Conservation (phyloP, 2,329 filamentous ascomycete species). For the Stylonectria norvegica region DNA sequence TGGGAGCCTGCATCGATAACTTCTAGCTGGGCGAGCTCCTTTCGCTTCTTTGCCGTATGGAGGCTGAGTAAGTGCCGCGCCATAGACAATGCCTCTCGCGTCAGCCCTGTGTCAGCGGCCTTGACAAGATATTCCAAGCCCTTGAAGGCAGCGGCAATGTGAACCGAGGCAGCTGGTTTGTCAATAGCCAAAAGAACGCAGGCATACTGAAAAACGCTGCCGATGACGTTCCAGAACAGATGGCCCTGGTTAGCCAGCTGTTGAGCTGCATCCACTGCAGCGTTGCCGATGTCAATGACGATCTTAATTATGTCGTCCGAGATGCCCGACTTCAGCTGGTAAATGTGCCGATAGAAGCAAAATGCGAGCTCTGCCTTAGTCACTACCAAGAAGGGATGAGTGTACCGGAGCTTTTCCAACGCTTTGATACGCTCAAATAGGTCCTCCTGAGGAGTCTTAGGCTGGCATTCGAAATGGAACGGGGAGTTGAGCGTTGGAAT, state of each 20-base stretch:
- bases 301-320: conserved; percentile 15
- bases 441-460: conserved; percentile 11
- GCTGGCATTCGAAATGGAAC: conserved; percentile 14
- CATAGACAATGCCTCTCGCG: conserved; percentile 19
- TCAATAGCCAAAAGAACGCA: conserved; percentile 23
- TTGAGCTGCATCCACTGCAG: conserved; percentile 14
- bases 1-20: conserved; percentile 15
- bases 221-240: conserved; percentile 23
- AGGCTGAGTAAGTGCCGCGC: conserved; percentile 18
- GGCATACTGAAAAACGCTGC: conserved; percentile 22
- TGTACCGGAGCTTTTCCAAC: conserved; percentile 8
- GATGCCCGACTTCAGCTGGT: conserved; percentile 17
- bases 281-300: conserved; percentile 15
- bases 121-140: conserved; percentile 16
- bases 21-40: conserved; percentile 18
- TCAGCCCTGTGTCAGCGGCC: conserved; percentile 15
- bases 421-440: conserved; percentile 16
- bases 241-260: conserved; percentile 15
- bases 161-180: conserved; percentile 10
- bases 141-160: conserved; percentile 13
- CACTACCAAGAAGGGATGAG: conserved; percentile 18
- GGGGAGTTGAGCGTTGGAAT: conserved; percentile 20
- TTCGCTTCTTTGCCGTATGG: conserved; percentile 15
- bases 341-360: conserved; percentile 24
- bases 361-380: conserved; percentile 22